Conservation (phyloP, 345 rosid genomes). For the Streptanthus diversifolius region DNA sequence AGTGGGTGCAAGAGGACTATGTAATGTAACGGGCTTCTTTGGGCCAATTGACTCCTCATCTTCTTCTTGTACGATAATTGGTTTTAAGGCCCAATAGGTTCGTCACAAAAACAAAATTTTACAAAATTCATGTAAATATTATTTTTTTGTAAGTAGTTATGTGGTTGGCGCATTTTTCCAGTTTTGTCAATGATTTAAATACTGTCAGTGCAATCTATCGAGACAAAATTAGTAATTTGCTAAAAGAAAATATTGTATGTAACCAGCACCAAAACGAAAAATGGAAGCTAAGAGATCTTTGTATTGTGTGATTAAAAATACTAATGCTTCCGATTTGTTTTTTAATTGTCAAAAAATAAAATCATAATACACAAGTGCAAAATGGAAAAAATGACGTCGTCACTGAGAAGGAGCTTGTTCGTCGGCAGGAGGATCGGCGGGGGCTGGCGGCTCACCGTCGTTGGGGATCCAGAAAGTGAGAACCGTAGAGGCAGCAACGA, state of each 20-base stretch:
- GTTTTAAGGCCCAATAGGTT: neutral
- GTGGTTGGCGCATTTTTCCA: neutral
- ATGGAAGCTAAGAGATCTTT: neutral
- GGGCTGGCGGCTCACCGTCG: conserved; percentile 34
- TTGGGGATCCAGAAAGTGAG: conserved; percentile 93
- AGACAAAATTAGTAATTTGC: neutral
- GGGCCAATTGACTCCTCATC: neutral
- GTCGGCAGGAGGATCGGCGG: conserved; percentile 20
- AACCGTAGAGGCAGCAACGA: conserved; percentile 77
- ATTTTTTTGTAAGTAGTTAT: no score
- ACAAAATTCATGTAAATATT: no score
- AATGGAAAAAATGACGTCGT: conserved; percentile 2
- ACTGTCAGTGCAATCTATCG: neutral
- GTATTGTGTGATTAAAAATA: neutral
- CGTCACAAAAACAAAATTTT: neutral
- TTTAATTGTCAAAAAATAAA: neutral
- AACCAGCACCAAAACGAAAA: neutral
- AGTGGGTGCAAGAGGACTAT: neutral
- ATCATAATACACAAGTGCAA: neutral
- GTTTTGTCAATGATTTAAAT: neutral
- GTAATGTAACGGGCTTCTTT: conserved; percentile 14
- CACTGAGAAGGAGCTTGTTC: conserved; percentile 25
- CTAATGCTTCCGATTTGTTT: neutral
- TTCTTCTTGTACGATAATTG: neutral
- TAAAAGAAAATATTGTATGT: neutral